Conservation (phyloP, 1,284 basidiomycete genomes). For the Malassezia nana region DNA sequence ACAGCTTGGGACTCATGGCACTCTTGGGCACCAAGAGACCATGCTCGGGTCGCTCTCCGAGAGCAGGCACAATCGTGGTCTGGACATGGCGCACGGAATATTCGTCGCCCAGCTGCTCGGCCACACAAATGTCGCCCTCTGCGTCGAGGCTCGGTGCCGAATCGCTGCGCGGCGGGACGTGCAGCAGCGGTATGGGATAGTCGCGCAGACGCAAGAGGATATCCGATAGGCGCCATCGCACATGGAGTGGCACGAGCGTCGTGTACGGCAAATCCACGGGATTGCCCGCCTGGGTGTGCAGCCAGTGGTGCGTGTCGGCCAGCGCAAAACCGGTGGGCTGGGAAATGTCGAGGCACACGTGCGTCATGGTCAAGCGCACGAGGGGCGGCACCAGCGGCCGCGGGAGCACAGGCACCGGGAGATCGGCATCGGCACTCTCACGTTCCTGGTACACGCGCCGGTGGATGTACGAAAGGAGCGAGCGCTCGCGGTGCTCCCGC, state of each 20-base stretch:
- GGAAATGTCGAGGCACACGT: slow-evolving; percentile 57
- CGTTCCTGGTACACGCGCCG: slow-evolving; percentile 4
- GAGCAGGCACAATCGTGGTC: slow-evolving; percentile 37
- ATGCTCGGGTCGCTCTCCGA: slow-evolving; percentile 55
- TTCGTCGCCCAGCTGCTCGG: slow-evolving; percentile 71
- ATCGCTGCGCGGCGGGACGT: slow-evolving; percentile 48
- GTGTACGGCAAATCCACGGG: slow-evolving; percentile 66
- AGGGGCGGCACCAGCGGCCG: slow-evolving; percentile 60
- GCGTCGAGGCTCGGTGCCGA: slow-evolving; percentile 56
- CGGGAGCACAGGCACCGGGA: slow-evolving; percentile 52
- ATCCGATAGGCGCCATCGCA: slow-evolving; percentile 62
- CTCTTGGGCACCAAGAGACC: slow-evolving; percentile 72
- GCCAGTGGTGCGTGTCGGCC: slow-evolving; percentile 58
- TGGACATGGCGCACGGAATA: slow-evolving; percentile 50
- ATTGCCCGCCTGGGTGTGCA: slow-evolving; percentile 64
- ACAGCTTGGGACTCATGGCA: slow-evolving; percentile 88
- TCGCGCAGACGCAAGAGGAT: slow-evolving; percentile 65
- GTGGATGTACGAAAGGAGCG: slow-evolving; percentile 42
- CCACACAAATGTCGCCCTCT: slow-evolving; percentile 72
- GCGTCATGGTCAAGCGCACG: slow-evolving; percentile 61
- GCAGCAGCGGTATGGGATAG: slow-evolving; percentile 55
- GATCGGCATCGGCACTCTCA: slow-evolving; percentile 21
- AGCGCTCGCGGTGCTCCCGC: slow-evolving; percentile 52
- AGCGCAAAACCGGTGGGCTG: slow-evolving; percentile 58
- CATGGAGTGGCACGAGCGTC: slow-evolving; percentile 70